phyloP scores from a whole-genome alignment of 2,329 filamentous ascomycete species.

The Fusarium sp. region DNA sequence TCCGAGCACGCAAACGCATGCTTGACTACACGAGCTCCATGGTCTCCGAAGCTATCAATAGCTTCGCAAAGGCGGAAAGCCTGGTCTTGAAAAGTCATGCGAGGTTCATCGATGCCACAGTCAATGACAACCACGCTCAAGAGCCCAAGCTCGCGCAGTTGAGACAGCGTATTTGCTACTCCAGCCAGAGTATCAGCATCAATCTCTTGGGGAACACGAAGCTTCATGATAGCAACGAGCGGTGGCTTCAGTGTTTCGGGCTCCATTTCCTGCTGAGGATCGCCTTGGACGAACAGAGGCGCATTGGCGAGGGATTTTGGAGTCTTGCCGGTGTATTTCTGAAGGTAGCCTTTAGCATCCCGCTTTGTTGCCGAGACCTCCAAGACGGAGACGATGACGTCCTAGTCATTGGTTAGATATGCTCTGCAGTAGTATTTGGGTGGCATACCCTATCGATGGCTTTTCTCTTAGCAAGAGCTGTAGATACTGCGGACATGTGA shows the following conservation, averaged over 20 bases:
- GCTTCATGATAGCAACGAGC: slow-evolving; percentile 85
- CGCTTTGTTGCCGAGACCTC: slow-evolving; percentile 91
- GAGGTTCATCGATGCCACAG: slow-evolving; percentile 60
- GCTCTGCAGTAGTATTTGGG: neutral
- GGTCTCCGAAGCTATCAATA: slow-evolving; percentile 75
- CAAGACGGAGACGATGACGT: slow-evolving; percentile 87
- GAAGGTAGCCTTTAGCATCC: slow-evolving; percentile 90
- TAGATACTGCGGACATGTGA: slow-evolving; percentile 46
- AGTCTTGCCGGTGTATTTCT: slow-evolving; percentile 73
- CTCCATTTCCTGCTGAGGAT: slow-evolving; percentile 16
- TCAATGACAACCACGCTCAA: slow-evolving; percentile 86
- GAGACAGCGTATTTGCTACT: slow-evolving; percentile 84
- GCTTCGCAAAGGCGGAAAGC: slow-evolving; percentile 79
- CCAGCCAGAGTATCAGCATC: slow-evolving; percentile 76
- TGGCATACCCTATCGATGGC: slow-evolving; percentile 48
- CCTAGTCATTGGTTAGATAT: slow-evolving; percentile 58
- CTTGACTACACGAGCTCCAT: slow-evolving; percentile 76
- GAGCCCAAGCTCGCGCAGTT: slow-evolving; percentile 84
- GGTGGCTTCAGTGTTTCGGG: slow-evolving; percentile 46
- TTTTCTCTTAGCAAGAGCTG: slow-evolving; percentile 46
- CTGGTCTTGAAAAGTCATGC: slow-evolving; percentile 66
- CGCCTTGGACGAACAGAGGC: slow-evolving; percentile 53
- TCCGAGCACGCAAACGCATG: slow-evolving; percentile 43
- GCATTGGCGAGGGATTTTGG: slow-evolving; percentile 39
- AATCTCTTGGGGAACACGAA: slow-evolving; percentile 78